Conservation (phyloP, 1,139 yeast species). For the Hanseniaspora gamundiae region DNA sequence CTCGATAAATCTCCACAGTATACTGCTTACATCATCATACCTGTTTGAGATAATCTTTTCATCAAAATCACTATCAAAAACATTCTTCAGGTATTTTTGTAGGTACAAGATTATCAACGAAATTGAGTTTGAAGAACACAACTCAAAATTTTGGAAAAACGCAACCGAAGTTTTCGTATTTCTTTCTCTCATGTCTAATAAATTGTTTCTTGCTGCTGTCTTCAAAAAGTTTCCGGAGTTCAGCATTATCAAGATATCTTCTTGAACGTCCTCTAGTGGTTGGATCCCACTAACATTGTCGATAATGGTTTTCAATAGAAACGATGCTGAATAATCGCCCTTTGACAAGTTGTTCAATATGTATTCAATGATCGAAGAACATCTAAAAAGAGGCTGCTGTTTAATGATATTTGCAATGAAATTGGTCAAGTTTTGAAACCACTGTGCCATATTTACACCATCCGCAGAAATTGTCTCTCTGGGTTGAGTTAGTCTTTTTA, state of each 20-base stretch:
- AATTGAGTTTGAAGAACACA: slow-evolving; percentile 30
- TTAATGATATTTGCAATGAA: slow-evolving; percentile 57
- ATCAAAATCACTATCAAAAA: slow-evolving; percentile 36
- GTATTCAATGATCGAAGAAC: slow-evolving; percentile 46
- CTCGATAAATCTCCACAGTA: slow-evolving; percentile 53
- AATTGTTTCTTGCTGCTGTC: slow-evolving; percentile 44
- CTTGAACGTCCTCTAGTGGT: slow-evolving; percentile 27
- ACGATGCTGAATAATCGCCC: slow-evolving; percentile 51
- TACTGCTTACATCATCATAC: slow-evolving; percentile 57
- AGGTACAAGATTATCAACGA: slow-evolving; percentile 46
- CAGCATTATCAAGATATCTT: slow-evolving; percentile 37
- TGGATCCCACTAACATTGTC: slow-evolving; percentile 77
- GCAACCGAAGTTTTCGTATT: slow-evolving; percentile 39
- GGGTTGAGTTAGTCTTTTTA: slow-evolving; percentile 60
- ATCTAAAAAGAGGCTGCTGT: slow-evolving; percentile 39
- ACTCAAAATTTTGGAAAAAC: slow-evolving; percentile 37
- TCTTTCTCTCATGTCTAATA: slow-evolving; percentile 48
- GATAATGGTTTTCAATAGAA: slow-evolving; percentile 59
- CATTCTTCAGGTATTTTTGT: slow-evolving; percentile 38
- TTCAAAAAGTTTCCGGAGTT: slow-evolving; percentile 54
- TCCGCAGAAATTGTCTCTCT: slow-evolving; percentile 60
- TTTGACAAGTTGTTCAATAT: slow-evolving; percentile 53
- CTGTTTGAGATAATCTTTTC: slow-evolving; percentile 62
- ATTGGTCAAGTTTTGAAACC: slow-evolving; percentile 68
- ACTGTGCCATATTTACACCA: slow-evolving; percentile 71